Percentiles rank a stretch among this genome's conserved stretches.
phyloP scores from a whole-genome alignment of 495 filamentous ascomycete genomes.

The Talaromyces stipitatus region DNA sequence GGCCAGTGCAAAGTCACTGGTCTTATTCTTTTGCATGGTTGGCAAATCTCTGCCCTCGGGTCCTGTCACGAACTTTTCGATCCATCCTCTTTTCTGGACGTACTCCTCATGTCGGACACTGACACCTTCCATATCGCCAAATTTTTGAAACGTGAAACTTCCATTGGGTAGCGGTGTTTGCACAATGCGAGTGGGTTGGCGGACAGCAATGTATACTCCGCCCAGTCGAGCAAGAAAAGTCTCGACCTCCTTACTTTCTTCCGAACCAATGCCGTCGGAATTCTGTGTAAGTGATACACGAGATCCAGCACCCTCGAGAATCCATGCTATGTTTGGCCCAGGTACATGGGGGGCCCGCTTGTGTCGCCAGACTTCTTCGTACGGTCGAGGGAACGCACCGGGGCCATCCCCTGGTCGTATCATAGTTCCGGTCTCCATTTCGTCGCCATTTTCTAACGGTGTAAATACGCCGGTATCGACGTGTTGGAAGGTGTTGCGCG shows the following conservation, averaged over 20 bases:
- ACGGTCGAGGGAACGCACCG: constrained; percentile 1
- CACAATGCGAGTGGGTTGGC: constrained; percentile 20
- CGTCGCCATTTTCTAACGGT: neutral
- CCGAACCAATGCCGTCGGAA: constrained; percentile 7
- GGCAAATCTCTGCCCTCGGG: constrained; percentile 14
- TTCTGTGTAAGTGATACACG: constrained; percentile 2
- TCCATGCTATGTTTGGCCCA: constrained; percentile 3
- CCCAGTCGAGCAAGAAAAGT: constrained; percentile 31
- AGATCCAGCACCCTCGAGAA: constrained; percentile 4
- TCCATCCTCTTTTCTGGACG: constrained; percentile 15
- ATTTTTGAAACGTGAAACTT: constrained; percentile 2
- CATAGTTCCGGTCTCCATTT: constrained; percentile 3
- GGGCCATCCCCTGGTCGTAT: neutral
- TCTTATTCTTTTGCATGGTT: constrained; percentile 15
- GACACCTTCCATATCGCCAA: constrained; percentile 19
- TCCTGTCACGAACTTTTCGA: constrained; percentile 22
- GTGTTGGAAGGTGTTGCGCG: constrained; percentile 7
- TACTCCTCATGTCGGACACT: constrained; percentile 34
- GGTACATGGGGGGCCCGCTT: neutral
- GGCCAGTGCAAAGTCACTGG: constrained; percentile 10
- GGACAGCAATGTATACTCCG: constrained; percentile 29
- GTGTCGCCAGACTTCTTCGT: constrained; percentile 7
- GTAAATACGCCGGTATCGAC: constrained; percentile 3
- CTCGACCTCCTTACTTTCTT: constrained; percentile 16
- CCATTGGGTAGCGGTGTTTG: constrained; percentile 9